Evolutionary conservation across 1,284 basidiomycete species (phyloP), one percentile per base, ranked within the genome.

Genomic region (Ceratobasidium sp.): DNA sequence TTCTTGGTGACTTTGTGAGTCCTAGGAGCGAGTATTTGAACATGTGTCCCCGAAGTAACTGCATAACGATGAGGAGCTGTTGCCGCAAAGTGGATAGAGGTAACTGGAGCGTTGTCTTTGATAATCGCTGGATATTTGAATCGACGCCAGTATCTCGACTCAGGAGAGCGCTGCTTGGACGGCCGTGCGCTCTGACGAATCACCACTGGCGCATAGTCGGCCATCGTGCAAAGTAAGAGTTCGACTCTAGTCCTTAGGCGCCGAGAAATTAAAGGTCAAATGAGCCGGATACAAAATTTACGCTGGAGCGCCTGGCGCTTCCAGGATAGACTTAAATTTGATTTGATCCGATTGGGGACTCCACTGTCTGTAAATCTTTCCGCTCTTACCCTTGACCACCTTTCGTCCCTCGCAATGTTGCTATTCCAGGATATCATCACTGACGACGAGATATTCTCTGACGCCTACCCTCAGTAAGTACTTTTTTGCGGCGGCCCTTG

Each of bases 1-100:
- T 94, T 97, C 82, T 99, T 99, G 17, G 90, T 92, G 45, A 98
- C 89, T 78, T 96, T 94, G 78, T 96, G 93, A 7, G 96, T 98
- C 71, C 93, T 88, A 35, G 95, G 94, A 17, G 94, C 94, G 79
- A 98, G 98, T 77, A 99, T 92, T 79, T 99, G 93, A 1, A 99
- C 90, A 71, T 96, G 85, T 0, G 95, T 93, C 0, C 94, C 95
- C 0, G 95, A 92, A 32, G 95, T 98, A 57, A 98, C 95, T 17
- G 95, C 96, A 82, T 96, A 98, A 75, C 92, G 85, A 77, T 98
- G 93, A 10, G 94, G 95, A 78, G 87, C 89, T 54, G 89, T 81
- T 2, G 87, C 87, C 3, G 92, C 89, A 79, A 98, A 97, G 77
- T 96, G 92, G 40, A 98, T 85, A 35, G 92, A 91, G 60, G 94